A percentile compares a stretch with the other conserved stretches of the same genome.
Conservation (phyloP, 2,329 filamentous ascomycete species). For the Fusarium proliferatum region DNA sequence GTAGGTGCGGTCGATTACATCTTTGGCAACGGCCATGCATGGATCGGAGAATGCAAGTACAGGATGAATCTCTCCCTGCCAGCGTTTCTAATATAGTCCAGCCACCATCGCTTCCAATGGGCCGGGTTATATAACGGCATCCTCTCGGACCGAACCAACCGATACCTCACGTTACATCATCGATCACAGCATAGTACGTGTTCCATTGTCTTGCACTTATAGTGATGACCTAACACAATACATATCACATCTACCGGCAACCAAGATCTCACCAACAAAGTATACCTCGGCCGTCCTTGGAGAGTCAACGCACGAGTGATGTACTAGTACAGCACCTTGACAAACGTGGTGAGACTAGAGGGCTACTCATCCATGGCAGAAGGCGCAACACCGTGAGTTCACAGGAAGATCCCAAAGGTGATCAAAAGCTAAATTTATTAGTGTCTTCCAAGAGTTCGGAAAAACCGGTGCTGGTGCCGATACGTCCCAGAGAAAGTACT, state of each 20-base stretch:
- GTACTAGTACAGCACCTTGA: background rate
- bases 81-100: background rate
- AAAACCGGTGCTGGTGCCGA: background rate
- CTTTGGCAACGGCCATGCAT: background rate
- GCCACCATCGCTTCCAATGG: background rate
- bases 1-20: background rate
- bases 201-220: too few species aligned
- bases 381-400: background rate
- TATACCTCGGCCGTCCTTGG: background rate
- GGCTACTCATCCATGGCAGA: background rate
- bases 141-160: background rate
- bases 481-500: background rate
- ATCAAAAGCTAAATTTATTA: background rate
- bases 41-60: background rate
- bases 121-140: background rate
- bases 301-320: background rate
- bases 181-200: background rate
- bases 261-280: rapidly evolving
- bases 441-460: background rate
- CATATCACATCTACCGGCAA: background rate
- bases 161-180: background rate
- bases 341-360: background rate
- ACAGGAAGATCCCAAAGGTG: too few species aligned
- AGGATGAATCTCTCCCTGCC: background rate
- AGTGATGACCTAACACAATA: too few species aligned